Evolutionary conservation across 139 green algal species (phyloP), one percentile per base, ranked within the genome.

Genomic region (Haematococcus sp.): DNA sequence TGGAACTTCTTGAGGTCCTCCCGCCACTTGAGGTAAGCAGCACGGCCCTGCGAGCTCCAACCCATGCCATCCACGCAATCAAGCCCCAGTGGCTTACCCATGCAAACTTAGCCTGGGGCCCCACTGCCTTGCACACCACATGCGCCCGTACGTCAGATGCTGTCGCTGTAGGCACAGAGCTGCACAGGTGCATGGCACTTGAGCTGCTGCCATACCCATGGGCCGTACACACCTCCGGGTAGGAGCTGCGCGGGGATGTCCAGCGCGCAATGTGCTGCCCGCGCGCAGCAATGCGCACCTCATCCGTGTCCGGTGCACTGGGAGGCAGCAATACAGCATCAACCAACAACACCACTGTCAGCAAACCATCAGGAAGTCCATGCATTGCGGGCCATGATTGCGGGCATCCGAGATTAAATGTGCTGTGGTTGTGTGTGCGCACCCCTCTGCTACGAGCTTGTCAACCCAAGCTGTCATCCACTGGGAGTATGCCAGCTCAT

Each of bases 11-110:
- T 89, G 0, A 89, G 66, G 55, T 85, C 79, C 34, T 83, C 78
- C 22, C 84, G 75, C 84, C 84, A 89, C 70, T 89, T 79, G 30
- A 89, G 70, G 76, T 89, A 89, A 2, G 73, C 74, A 0, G 80
- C 72, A 23, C 61, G 60, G 25, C 84, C 84, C 84, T 89, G 69
- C 15, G 60, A 54, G 16, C 63, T 20, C 43, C 28, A 66, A 23
- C 44, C 44, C 44, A 16, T 16, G 16, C 44, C 25, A 9, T 40
- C 4, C 7, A 23, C 16, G 16, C 54, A 31, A 11, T 27, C 11
- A 25, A 5, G 16, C 54, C 19, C 19, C 27, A 61, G n/a, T n/a
- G n/a, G n/a, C n/a, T n/a, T n/a, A n/a, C n/a, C n/a, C n/a, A n/a
- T n/a, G n/a, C n/a, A n/a, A n/a, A n/a, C n/a, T n/a, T n/a, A n/a